Evolutionary conservation across 2,329 filamentous ascomycete species (phyloP).

Genomic region (Zalaria sp.): DNA sequence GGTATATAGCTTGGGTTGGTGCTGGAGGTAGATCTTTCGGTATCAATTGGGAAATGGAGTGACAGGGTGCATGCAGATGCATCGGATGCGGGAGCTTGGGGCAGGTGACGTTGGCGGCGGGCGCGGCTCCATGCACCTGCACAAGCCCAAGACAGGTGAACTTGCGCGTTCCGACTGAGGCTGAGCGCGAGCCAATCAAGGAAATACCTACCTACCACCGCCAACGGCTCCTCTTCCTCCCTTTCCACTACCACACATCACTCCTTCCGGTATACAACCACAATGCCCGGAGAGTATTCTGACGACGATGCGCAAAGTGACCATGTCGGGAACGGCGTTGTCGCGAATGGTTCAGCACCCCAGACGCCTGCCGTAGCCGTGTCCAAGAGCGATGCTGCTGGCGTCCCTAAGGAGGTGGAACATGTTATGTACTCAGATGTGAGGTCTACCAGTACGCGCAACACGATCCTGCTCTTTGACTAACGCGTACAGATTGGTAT

Average conservation of each 20-base stretch:
- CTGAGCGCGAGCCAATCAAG: too few species aligned
- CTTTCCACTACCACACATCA: not conserved
- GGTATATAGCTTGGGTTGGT: too few species aligned
- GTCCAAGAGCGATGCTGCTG: not conserved
- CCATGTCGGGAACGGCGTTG: not conserved
- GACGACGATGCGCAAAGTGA: slow-evolving; percentile 10
- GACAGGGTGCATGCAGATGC: slow-evolving; percentile 4
- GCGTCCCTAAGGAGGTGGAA: slow-evolving; percentile 26
- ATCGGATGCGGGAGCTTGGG: not conserved
- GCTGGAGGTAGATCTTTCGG: too few species aligned
- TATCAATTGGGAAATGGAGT: not conserved
- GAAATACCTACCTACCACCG: too few species aligned
- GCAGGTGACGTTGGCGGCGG: slow-evolving; percentile 1
- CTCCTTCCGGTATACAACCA: not conserved
- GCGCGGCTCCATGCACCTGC: not conserved
- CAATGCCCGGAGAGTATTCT: slow-evolving; percentile 11
- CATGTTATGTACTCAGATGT: slow-evolving; percentile 34
- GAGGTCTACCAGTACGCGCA: not conserved
- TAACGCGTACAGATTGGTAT: slow-evolving; percentile 38
- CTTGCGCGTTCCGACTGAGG: too few species aligned
- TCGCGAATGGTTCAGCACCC: not conserved
- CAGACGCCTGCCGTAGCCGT: not conserved
- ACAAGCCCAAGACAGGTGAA: too few species aligned
- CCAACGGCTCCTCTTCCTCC: too few species aligned
- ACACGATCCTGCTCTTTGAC: too few species aligned